Evolutionary conservation across 768 basidiomycete species (phyloP).

Genomic region (Multifurca ochricompacta): DNA sequence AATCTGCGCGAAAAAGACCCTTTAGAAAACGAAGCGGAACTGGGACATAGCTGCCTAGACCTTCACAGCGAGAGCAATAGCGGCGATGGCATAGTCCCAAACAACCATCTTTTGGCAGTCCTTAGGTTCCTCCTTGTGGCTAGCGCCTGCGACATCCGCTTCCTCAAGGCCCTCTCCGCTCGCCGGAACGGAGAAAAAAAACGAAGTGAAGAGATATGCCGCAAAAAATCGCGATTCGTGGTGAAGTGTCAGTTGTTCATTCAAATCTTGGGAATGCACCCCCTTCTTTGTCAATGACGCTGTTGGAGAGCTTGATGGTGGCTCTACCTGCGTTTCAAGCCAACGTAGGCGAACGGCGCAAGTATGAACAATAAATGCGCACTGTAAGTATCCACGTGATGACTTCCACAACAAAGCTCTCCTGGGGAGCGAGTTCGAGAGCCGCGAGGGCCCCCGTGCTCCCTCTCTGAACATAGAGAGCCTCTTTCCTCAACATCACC

Average conservation of each 20-base stretch:
- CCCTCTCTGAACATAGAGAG: background rate
- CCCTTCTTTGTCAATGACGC: background rate
- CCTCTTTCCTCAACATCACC: constrained; percentile 4
- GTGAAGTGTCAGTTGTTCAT: constrained; percentile 14
- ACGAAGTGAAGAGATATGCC: constrained; percentile 12
- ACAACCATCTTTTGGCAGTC: background rate
- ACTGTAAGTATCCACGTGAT: constrained; percentile 20
- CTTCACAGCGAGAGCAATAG: constrained; percentile 19
- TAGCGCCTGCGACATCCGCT: background rate
- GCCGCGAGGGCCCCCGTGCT: background rate
- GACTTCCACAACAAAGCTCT: constrained; percentile 1
- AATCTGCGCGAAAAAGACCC: background rate
- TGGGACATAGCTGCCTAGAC: background rate
- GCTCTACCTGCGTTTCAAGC: constrained; percentile 10
- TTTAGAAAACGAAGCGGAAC: background rate
- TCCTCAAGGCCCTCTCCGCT: background rate
- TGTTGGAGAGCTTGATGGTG: background rate
- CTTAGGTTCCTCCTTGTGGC: background rate
- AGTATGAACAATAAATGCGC: background rate
- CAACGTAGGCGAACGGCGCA: background rate
- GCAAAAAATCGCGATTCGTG: constrained; percentile 20
- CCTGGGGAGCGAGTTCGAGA: background rate
- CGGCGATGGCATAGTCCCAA: constrained; percentile 20
- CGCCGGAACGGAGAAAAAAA: background rate
- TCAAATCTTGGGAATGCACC: constrained; percentile 8